phyloP scores from a whole-genome alignment of 768 basidiomycete genomes.

The Pulveroboletus sp. region DNA sequence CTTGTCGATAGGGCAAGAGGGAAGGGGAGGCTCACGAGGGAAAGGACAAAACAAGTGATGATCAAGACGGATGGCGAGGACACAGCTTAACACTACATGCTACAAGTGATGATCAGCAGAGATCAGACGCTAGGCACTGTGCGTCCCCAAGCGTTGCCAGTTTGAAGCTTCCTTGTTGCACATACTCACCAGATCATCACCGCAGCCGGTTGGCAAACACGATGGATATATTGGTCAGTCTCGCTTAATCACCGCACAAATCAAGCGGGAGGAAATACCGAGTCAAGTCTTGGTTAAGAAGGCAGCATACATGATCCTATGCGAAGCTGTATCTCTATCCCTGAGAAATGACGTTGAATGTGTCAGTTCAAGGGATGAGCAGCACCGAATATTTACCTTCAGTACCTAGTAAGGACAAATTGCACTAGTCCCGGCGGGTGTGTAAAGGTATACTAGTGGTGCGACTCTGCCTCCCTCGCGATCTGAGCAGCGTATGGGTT shows the following conservation, averaged over 20 bases:
- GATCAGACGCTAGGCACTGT: neutral
- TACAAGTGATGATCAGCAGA: neutral
- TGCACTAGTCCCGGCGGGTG: neutral
- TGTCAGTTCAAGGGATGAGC: neutral
- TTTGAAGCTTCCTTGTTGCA: no score
- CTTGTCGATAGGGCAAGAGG: conserved; percentile 66
- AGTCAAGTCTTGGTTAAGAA: conserved; percentile 4
- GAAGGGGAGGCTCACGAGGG: conserved; percentile 67
- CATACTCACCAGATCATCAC: neutral
- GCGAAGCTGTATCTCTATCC: conserved; percentile 13
- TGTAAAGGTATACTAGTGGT: conserved; percentile 27
- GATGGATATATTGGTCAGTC: neutral
- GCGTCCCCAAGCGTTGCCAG: neutral
- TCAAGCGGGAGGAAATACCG: neutral
- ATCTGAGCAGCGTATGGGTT: conserved; percentile 81
- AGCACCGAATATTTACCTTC: conserved; percentile 1
- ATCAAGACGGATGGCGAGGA: neutral
- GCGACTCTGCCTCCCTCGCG: conserved; percentile 55
- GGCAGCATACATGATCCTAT: conserved; percentile 14
- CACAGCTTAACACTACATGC: neutral
- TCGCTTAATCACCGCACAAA: neutral
- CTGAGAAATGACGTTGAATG: neutral
- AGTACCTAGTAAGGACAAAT: neutral
- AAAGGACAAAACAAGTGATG: conserved; percentile 40
- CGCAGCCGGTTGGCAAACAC: neutral